Evolutionary conservation across 352 stramenopile species (phyloP), one percentile per base, ranked within the genome.

Genomic region (Phytophthora multivora): DNA sequence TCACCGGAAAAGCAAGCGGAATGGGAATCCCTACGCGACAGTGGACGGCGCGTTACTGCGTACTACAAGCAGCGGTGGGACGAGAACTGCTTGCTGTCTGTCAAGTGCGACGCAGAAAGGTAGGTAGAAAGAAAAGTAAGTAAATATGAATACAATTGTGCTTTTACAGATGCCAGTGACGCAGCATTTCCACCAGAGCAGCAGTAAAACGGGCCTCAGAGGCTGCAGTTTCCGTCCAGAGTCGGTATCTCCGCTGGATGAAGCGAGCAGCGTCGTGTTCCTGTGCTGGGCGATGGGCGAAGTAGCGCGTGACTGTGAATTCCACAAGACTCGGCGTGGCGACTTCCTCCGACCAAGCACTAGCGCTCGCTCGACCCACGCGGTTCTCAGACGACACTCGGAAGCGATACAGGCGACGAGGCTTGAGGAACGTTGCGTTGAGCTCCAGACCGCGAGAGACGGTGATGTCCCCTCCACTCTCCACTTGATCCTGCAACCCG

Each of bases 251-350:
- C 9, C 62, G 35, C 36, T 80, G 62, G 8, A 93, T 73, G 15
- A 60, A 54, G 0, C 59, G 60, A 4, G 84, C 76, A 38, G 80
- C 82, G n/a, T 46, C 51, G 42, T 93, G 80, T 50, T 93, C 81
- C 12, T 79, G 51, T 12, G 36, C 23, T 21, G 79, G 79, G 0
- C 82, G 75, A 31, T 71, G 53, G 7, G 71, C 68, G 16, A 72
- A 72, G 43, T 91, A 92, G 23, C 46, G 71, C 1, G 67, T 54
- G 58, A 93, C 75, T 19, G 84, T 93, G 58, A 82, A 88, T 25
- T 80, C 75, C 8, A 90, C 78, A 16, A 93, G 80, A 59, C 80
- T 91, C 11, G 84, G 84, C 9, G 78, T 91, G 8, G 41, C 47
- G 41, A 82, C 54, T 12, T 73, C 25, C 0, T 41, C 47, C 4